A percentile compares a stretch with the other conserved stretches of the same genome.
phyloP scores from a whole-genome alignment of 2,329 filamentous ascomycete genomes.

The Fusarium scirpi region DNA sequence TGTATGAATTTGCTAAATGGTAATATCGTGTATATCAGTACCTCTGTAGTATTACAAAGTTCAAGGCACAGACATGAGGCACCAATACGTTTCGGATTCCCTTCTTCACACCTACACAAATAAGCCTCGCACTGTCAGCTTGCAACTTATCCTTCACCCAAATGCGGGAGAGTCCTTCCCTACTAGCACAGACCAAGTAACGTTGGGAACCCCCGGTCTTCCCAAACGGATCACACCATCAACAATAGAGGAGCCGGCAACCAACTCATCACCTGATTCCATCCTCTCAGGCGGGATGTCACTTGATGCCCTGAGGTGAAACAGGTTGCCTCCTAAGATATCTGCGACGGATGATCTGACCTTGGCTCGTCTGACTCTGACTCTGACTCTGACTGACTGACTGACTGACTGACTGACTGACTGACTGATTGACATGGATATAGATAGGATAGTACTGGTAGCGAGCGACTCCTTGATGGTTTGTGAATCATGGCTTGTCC shows the following conservation, averaged over 20 bases:
- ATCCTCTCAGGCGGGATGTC: constrained; percentile 22
- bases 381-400: constrained; percentile 10
- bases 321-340: constrained; percentile 38
- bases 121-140: constrained; percentile 15
- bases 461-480: not conserved
- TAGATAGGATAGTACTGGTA: not conserved
- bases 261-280: constrained; percentile 38
- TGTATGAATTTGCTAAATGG: not conserved
- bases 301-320: constrained; percentile 39
- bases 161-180: constrained; percentile 25
- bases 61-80: not conserved
- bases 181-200: constrained; percentile 30
- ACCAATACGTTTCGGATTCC: not conserved
- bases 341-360: constrained; percentile 15
- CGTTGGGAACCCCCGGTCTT: constrained; percentile 12
- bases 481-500: constrained; percentile 12
- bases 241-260: constrained; percentile 7
- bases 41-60: not conserved
- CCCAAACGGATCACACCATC: constrained; percentile 20
- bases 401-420: not conserved
- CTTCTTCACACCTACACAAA: not conserved
- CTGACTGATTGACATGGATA: constrained; percentile 3
- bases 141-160: constrained; percentile 13
- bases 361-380: constrained; percentile 21
- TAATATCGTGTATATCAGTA: not conserved